Evolutionary conservation across 495 filamentous ascomycete genomes (phyloP).

Genomic region (Hypomontagnella submonticulosa): DNA sequence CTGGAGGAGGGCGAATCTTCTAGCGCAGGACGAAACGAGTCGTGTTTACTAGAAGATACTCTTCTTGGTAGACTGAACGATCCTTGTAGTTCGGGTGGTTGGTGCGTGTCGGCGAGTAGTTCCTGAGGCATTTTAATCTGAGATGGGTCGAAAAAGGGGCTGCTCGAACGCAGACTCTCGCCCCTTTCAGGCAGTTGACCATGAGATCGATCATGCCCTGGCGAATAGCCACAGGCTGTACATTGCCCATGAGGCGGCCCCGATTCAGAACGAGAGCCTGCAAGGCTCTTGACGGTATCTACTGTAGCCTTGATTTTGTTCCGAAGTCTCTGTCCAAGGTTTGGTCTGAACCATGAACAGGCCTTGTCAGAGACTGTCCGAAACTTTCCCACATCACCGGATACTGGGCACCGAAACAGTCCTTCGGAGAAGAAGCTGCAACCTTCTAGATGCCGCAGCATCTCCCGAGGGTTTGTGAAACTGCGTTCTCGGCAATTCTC

Average conservation of each 20-base stretch:
- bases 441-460: conserved; percentile 37
- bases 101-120: too few species aligned
- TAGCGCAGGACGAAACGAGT: too few species aligned
- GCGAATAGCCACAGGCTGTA: too few species aligned
- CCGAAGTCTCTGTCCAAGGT: conserved; percentile 15
- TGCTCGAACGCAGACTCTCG: too few species aligned
- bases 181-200: too few species aligned
- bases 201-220: too few species aligned
- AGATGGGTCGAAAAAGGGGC: too few species aligned
- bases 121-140: too few species aligned
- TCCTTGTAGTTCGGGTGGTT: too few species aligned
- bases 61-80: too few species aligned
- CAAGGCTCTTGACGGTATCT: conserved; percentile 15
- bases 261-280: background rate
- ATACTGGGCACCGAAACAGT: conserved; percentile 24
- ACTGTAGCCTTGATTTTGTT: conserved; percentile 16
- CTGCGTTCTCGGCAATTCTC: conserved; percentile 12
- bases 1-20: too few species aligned
- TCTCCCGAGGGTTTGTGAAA: conserved; percentile 12
- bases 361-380: conserved; percentile 4
- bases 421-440: conserved; percentile 25
- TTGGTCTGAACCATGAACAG: conserved; percentile 29
- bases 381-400: conserved; percentile 15
- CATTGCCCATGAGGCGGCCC: background rate
- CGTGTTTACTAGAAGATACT: too few species aligned